Evolutionary conservation across 2,329 filamentous ascomycete genomes (phyloP).

Genomic region (Sclerotinia spermophila): DNA sequence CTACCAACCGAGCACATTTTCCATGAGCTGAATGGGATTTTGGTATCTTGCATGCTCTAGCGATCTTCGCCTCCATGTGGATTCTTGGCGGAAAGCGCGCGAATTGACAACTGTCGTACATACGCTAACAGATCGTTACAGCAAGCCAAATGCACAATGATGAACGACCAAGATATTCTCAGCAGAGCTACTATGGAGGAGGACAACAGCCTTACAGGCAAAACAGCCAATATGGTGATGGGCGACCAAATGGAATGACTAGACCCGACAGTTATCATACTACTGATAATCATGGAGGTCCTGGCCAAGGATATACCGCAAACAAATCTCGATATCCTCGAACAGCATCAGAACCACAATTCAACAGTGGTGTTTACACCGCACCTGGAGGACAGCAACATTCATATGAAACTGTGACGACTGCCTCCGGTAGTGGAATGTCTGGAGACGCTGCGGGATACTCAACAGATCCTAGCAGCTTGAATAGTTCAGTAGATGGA

Average conservation of each 20-base stretch:
- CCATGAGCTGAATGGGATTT: conserved; percentile 10
- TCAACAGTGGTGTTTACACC: conserved; percentile 35
- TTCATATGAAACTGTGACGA: conserved; percentile 83
- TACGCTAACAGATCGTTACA: conserved; percentile 21
- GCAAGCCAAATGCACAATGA: conserved; percentile 35
- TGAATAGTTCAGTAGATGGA: conserved; percentile 87
- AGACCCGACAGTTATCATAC: conserved; percentile 45
- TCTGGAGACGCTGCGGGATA: conserved; percentile 73
- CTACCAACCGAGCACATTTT: conserved; percentile 23
- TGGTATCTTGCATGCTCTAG: conserved; percentile 4
- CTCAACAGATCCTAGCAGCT: conserved; percentile 81
- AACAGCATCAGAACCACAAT: conserved; percentile 35
- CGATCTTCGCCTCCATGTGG: neutral
- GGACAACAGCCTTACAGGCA: conserved; percentile 30
- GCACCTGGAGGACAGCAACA: conserved; percentile 31
- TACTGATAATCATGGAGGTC: conserved; percentile 24
- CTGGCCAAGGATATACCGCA: conserved; percentile 35
- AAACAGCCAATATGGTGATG: conserved; percentile 31
- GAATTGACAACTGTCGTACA: conserved; percentile 12
- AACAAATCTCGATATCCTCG: conserved; percentile 36
- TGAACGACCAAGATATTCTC: conserved; percentile 32
- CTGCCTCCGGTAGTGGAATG: conserved; percentile 66
- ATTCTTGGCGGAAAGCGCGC: conserved; percentile 10
- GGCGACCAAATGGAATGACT: conserved; percentile 38
- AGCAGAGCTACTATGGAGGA: conserved; percentile 38